These are phyloP conservation scores for Galerina sulciceps DNA, from an alignment of 768 basidiomycete genomes.

Conservation along the genomic window DNA sequence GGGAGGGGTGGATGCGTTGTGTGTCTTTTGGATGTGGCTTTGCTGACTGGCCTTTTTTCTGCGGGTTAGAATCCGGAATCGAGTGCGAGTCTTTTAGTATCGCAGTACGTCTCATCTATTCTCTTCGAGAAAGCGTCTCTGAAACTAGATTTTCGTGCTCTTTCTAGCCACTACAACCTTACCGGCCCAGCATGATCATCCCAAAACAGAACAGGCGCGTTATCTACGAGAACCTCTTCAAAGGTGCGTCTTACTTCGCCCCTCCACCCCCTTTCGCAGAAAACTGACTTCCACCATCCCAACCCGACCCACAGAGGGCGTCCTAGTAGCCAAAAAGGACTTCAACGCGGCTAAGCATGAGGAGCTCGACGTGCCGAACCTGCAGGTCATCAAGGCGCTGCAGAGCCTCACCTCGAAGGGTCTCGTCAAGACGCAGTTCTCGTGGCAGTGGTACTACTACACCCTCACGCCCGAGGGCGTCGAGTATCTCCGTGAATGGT, in stretches of 20 bases:
- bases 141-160: not conserved
- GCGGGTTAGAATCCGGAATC: slow-evolving; percentile 36
- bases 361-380: slow-evolving; percentile 76
- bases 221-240: slow-evolving; percentile 99
- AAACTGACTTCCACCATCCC: too few species aligned
- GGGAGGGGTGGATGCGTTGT: slow-evolving; percentile 43
- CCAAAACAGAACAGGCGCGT: slow-evolving; percentile 91
- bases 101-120: slow-evolving; percentile 38
- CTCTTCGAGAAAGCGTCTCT: not conserved
- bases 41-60: slow-evolving; percentile 25
- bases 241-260: slow-evolving; percentile 55
- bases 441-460: slow-evolving; percentile 99
- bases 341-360: slow-evolving; percentile 97
- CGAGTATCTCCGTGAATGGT: slow-evolving; percentile 94
- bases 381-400: slow-evolving; percentile 73
- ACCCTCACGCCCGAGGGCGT: slow-evolving; percentile 96
- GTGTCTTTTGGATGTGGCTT: slow-evolving; percentile 38
- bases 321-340: slow-evolving; percentile 99
- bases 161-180: slow-evolving; percentile 34
- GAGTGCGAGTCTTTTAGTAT: slow-evolving; percentile 38
- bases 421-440: slow-evolving; percentile 98
- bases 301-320: slow-evolving; percentile 72
- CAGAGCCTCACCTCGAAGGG: slow-evolving; percentile 76
- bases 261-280: too few species aligned
- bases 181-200: slow-evolving; percentile 85